Percentiles rank a stretch among this genome's conserved stretches.
Evolutionary conservation across 805 yeast genomes (phyloP).

Genomic region (Barnettozyma pratensis): DNA sequence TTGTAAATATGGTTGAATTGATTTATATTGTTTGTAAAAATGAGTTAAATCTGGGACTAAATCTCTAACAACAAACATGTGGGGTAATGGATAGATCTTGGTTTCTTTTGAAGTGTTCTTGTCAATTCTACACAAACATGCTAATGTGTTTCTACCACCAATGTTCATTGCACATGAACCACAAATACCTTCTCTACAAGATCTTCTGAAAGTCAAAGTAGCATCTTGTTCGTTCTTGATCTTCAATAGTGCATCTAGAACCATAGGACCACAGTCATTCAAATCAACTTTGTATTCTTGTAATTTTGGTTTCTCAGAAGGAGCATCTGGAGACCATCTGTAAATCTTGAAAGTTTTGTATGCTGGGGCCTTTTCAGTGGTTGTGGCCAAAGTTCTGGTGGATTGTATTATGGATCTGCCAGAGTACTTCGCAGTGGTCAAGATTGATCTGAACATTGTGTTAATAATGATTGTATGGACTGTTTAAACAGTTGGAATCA

Average conservation of each 20-base stretch:
- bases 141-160: slow-evolving; percentile 94
- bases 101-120: slow-evolving; percentile 65
- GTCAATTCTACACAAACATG: slow-evolving; percentile 93
- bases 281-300: slow-evolving; percentile 80
- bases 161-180: slow-evolving; percentile 99
- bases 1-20: slow-evolving; percentile 95
- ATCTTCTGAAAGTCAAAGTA: slow-evolving; percentile 92
- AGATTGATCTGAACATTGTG: not conserved
- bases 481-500: too few species aligned
- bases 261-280: slow-evolving; percentile 96
- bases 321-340: slow-evolving; percentile 98
- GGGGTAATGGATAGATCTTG: slow-evolving; percentile 95
- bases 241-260: slow-evolving; percentile 88
- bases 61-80: slow-evolving; percentile 96
- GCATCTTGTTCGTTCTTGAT: slow-evolving; percentile 97
- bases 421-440: slow-evolving; percentile 1
- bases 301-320: slow-evolving; percentile 85
- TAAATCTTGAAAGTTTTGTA: slow-evolving; percentile 86
- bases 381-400: slow-evolving; percentile 35
- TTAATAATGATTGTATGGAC: not conserved
- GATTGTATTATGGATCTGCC: slow-evolving; percentile 7
- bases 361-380: slow-evolving; percentile 49
- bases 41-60: slow-evolving; percentile 96
- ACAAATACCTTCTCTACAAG: slow-evolving; percentile 99
- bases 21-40: slow-evolving; percentile 97